These are phyloP conservation scores for Colletotrichum incanum DNA, from an alignment of 2,329 filamentous ascomycete genomes.

Conservation along the genomic window DNA sequence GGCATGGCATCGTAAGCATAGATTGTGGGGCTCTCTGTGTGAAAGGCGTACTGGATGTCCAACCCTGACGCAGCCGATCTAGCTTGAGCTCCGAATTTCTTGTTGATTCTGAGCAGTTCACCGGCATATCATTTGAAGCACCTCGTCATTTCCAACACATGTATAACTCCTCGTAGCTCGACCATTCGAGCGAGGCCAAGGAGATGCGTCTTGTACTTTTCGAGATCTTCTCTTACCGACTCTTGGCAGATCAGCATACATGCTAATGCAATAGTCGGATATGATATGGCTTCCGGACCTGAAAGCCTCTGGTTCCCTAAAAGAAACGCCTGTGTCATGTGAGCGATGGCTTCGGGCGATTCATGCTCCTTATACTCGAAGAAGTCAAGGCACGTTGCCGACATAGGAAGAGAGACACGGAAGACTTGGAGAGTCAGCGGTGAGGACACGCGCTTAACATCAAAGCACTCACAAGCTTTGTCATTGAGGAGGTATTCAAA, in stretches of 20 bases:
- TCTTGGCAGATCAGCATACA: not conserved
- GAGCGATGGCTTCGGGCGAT: not conserved
- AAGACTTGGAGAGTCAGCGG: not conserved
- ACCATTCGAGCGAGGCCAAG: not conserved
- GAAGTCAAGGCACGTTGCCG: not conserved
- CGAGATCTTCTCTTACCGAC: not conserved
- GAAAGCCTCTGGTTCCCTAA: not conserved
- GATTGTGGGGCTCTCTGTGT: not conserved
- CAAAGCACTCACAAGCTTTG: constrained; percentile 1
- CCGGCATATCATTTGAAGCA: not conserved
- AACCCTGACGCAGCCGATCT: not conserved
- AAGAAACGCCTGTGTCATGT: not conserved
- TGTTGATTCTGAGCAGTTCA: not conserved
- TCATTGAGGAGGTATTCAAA: not conserved
- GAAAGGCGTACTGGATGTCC: not conserved
- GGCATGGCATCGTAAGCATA: not conserved
- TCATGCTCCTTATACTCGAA: not conserved
- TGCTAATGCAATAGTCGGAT: not conserved
- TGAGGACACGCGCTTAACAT: too few species aligned
- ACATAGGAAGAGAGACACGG: not conserved
- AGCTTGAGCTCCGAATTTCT: not conserved
- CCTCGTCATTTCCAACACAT: not conserved
- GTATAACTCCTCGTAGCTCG: not conserved
- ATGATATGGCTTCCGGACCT: not conserved
- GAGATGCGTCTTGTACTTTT: not conserved